Conservation (phyloP, 306 rosid species). For the Sechiopsis laciniata region DNA sequence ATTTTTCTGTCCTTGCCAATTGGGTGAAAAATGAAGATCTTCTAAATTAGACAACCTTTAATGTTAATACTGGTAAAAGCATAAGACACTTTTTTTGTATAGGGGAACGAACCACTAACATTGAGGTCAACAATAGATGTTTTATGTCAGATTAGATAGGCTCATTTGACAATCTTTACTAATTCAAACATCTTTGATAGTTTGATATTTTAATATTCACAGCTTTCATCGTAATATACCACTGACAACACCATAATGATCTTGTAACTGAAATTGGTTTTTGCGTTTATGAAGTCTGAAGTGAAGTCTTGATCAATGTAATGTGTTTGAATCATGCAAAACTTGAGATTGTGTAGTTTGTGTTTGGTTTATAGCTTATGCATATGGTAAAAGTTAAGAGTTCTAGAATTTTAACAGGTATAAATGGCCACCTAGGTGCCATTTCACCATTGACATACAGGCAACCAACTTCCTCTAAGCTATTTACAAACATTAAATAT, state of each 20-base stretch:
- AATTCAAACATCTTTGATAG: not conserved
- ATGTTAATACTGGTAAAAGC: not conserved
- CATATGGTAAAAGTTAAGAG: not conserved
- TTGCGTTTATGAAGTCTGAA: not conserved
- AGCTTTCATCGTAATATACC: not conserved
- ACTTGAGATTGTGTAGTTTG: too few species aligned
- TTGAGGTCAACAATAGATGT: too few species aligned
- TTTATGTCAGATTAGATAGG: too few species aligned
- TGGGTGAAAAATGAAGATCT: not conserved
- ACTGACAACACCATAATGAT: not conserved
- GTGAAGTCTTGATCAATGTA: not conserved
- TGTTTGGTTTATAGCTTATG: not conserved
- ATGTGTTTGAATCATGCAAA: not conserved
- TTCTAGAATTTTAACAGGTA: not conserved
- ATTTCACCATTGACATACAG: not conserved
- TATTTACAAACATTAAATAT: not conserved
- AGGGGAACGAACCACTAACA: too few species aligned
- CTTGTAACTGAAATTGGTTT: not conserved
- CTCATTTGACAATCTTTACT: not conserved
- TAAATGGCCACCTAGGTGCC: not conserved
- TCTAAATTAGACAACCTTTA: not conserved
- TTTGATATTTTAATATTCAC: not conserved
- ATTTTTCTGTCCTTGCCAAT: slow-evolving; percentile 7
- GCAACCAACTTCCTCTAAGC: slow-evolving; percentile 5
- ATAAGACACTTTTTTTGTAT: too few species aligned